phyloP scores from a whole-genome alignment of 2,329 filamentous ascomycete species.

The Exophiala viscosa region DNA sequence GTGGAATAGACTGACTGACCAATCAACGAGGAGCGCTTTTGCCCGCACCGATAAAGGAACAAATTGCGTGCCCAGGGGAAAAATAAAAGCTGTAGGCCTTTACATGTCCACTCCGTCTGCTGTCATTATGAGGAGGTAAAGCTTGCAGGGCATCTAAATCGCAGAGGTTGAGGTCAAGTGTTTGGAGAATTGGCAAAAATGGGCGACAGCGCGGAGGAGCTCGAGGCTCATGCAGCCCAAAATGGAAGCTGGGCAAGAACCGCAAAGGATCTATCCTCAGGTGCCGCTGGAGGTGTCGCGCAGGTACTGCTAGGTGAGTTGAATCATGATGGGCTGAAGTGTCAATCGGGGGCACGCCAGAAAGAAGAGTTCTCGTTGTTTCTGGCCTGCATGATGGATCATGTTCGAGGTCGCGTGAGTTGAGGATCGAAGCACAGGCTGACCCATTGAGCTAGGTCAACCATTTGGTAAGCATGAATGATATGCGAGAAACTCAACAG shows the following conservation, averaged over 20 bases:
- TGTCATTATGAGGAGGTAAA: slow-evolving; percentile 1
- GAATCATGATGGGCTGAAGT: background rate
- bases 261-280: slow-evolving; percentile 85
- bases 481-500: slow-evolving; percentile 53
- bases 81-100: background rate
- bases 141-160: background rate
- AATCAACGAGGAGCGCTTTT: slow-evolving; percentile 1
- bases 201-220: slow-evolving; percentile 15
- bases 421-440: slow-evolving; percentile 1
- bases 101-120: background rate
- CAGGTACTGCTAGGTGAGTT: slow-evolving; percentile 86
- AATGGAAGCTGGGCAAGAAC: slow-evolving; percentile 53
- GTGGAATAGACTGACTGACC: background rate
- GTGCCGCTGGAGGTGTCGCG: slow-evolving; percentile 85
- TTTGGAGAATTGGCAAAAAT: slow-evolving; percentile 6
- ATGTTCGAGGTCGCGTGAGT: slow-evolving; percentile 5
- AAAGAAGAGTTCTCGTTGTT: background rate
- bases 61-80: slow-evolving; percentile 9
- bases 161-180: slow-evolving; percentile 3
- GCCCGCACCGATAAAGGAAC: background rate
- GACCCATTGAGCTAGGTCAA: slow-evolving; percentile 49
- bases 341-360: background rate
- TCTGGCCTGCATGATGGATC: slow-evolving; percentile 2
- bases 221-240: slow-evolving; percentile 26
- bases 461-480: slow-evolving; percentile 55